These are phyloP conservation scores for Cucumis melo DNA, from an alignment of 306 rosid species.

Conservation along the genomic window DNA sequence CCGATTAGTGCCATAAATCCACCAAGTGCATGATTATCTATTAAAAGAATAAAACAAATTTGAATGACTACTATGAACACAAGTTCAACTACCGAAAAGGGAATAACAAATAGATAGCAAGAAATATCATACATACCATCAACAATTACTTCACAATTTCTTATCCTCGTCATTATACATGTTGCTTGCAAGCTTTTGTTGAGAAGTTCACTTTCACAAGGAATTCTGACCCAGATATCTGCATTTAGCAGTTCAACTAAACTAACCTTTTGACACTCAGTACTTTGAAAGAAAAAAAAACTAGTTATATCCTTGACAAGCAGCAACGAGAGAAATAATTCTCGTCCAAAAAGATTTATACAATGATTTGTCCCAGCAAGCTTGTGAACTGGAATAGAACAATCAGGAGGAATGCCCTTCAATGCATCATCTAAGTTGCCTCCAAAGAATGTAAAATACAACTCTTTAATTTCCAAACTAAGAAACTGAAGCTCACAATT, in stretches of 20 bases:
- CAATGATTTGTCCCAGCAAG: constrained; percentile 43
- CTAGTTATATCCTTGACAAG: constrained; percentile 29
- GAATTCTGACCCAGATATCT: constrained; percentile 80
- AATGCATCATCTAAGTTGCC: constrained; percentile 29
- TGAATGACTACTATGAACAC: constrained; percentile 7
- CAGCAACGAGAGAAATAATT: constrained; percentile 42
- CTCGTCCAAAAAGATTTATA: constrained; percentile 60
- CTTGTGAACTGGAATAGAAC: constrained; percentile 37
- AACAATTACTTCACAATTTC: constrained; percentile 46
- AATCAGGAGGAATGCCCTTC: constrained; percentile 44
- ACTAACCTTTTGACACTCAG: constrained; percentile 20
- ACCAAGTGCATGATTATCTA: constrained; percentile 37
- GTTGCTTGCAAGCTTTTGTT: constrained; percentile 19
- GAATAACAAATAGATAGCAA: constrained; percentile 3
- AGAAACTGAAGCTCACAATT: constrained; percentile 51
- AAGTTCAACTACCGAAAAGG: not conserved
- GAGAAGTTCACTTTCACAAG: constrained; percentile 27
- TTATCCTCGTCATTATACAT: constrained; percentile 44
- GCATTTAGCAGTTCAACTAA: constrained; percentile 54
- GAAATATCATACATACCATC: constrained; percentile 44
- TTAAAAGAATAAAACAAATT: constrained; percentile 4
- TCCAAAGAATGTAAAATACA: constrained; percentile 42
- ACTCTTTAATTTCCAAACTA: constrained; percentile 44
- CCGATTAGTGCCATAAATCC: constrained; percentile 54
- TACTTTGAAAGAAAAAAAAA: constrained; percentile 18